These are phyloP conservation scores for Sisymbrium irio DNA, from an alignment of 345 rosid genomes.

Conservation along the genomic window DNA sequence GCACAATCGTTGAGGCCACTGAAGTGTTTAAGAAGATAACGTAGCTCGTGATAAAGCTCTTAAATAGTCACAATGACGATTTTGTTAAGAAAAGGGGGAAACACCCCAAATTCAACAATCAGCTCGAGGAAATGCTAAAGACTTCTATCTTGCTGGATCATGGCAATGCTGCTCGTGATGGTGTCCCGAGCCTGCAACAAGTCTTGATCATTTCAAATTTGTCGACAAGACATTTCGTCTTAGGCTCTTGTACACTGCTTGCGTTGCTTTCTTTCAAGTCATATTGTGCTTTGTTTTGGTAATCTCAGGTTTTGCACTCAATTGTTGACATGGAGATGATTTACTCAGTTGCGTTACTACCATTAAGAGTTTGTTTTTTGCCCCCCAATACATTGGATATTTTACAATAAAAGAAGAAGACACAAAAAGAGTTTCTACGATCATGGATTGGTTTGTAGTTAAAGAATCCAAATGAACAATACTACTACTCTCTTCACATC, in stretches of 20 bases:
- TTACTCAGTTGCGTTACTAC: not conserved
- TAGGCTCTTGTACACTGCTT: not conserved
- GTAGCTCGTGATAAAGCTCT: constrained; percentile 41
- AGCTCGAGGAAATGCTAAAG: constrained; percentile 62
- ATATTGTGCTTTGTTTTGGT: constrained; percentile 1
- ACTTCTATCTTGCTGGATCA: constrained; percentile 68
- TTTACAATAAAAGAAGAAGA: not conserved
- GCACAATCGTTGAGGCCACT: constrained; percentile 40
- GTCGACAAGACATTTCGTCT: constrained; percentile 41
- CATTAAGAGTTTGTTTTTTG: not conserved
- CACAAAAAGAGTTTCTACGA: not conserved
- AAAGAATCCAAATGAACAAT: constrained; percentile 23
- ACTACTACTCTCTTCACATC: constrained; percentile 21
- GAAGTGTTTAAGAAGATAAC: constrained; percentile 48
- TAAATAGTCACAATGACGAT: constrained; percentile 34
- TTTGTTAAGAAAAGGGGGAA: constrained; percentile 18
- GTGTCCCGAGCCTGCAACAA: constrained; percentile 54
- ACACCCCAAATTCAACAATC: constrained; percentile 35
- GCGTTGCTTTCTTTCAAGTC: constrained; percentile 13
- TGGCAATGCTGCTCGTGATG: constrained; percentile 76
- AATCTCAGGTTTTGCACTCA: constrained; percentile 5
- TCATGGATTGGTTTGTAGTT: constrained; percentile 9
- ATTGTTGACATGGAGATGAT: constrained; percentile 12
- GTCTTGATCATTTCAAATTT: constrained; percentile 54
- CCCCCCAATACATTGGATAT: not conserved